These are phyloP conservation scores for Salix koriyanagi DNA, from an alignment of 345 rosid genomes.

Conservation along the genomic window DNA sequence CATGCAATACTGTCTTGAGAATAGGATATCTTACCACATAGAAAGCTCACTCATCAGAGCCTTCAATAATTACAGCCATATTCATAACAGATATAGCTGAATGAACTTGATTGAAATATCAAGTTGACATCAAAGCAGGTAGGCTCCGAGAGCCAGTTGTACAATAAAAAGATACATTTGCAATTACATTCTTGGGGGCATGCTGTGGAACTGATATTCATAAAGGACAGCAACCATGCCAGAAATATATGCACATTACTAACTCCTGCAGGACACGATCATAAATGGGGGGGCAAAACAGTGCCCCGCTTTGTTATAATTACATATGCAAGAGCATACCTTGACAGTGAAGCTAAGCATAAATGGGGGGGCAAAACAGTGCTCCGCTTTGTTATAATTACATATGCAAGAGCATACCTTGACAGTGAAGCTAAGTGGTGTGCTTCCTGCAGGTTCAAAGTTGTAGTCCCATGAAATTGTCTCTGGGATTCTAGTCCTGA, in stretches of 20 bases:
- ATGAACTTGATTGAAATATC: too few species aligned
- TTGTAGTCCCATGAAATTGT: slow-evolving; percentile 78
- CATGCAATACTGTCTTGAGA: not conserved
- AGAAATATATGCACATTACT: not conserved
- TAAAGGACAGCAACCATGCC: not conserved
- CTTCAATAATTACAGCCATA: too few species aligned
- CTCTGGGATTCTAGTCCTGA: slow-evolving; percentile 78
- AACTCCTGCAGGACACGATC: not conserved
- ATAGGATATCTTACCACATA: not conserved
- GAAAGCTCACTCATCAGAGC: too few species aligned
- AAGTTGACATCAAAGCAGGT: not conserved
- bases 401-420: slow-evolving; percentile 38
- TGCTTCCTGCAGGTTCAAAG: slow-evolving; percentile 77
- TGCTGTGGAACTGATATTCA: not conserved
- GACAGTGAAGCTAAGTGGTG: slow-evolving; percentile 68
- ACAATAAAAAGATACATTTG: not conserved
- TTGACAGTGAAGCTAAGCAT: slow-evolving; percentile 66
- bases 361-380: not conserved
- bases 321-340: slow-evolving; percentile 28
- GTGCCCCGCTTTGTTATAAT: not conserved
- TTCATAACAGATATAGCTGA: too few species aligned
- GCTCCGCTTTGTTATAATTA: not conserved
- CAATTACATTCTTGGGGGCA: not conserved
- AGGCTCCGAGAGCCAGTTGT: not conserved
- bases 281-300: not conserved